phyloP scores from a whole-genome alignment of 805 yeast species.

The Zygoascus flipseniorum region DNA sequence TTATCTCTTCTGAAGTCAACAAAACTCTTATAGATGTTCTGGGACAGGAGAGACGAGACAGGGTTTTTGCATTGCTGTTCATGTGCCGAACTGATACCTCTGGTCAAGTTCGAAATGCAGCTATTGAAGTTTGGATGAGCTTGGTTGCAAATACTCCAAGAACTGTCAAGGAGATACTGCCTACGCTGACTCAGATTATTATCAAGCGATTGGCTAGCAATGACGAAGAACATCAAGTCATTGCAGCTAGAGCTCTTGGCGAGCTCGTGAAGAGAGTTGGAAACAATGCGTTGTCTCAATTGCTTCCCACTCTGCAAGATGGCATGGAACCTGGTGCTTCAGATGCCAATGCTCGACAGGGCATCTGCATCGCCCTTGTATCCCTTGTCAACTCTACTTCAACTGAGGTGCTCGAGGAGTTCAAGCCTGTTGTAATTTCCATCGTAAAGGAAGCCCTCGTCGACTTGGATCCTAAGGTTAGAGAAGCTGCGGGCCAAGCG shows the following conservation, averaged over 20 bases:
- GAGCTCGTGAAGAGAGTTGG: constrained; percentile 94
- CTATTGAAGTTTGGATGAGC: constrained; percentile 95
- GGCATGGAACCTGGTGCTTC: constrained; percentile 38
- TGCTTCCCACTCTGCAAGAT: constrained; percentile 75
- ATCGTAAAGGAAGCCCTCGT: constrained; percentile 74
- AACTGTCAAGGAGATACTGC: constrained; percentile 85
- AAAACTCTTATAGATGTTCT: constrained; percentile 60
- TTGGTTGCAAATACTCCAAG: constrained; percentile 93
- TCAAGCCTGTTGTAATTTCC: constrained; percentile 59
- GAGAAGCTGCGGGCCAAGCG: constrained; percentile 86
- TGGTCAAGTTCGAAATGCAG: constrained; percentile 77
- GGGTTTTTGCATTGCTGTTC: constrained; percentile 75
- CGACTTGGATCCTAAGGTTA: constrained; percentile 63
- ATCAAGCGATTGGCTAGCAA: constrained; percentile 77
- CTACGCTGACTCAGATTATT: constrained; percentile 70
- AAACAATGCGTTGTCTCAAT: constrained; percentile 69
- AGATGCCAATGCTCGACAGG: constrained; percentile 80
- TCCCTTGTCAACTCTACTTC: constrained; percentile 76
- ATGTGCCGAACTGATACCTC: constrained; percentile 90
- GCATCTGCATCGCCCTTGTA: constrained; percentile 87
- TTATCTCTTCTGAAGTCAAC: constrained; percentile 40
- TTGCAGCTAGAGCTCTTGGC: constrained; percentile 90
- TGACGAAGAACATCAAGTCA: constrained; percentile 68
- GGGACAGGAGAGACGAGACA: constrained; percentile 84
- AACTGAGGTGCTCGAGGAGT: constrained; percentile 48